A percentile compares a stretch with the other conserved stretches of the same genome.
Evolutionary conservation across 1,284 basidiomycete species (phyloP).

Genomic region (Cryptococcus sp.): DNA sequence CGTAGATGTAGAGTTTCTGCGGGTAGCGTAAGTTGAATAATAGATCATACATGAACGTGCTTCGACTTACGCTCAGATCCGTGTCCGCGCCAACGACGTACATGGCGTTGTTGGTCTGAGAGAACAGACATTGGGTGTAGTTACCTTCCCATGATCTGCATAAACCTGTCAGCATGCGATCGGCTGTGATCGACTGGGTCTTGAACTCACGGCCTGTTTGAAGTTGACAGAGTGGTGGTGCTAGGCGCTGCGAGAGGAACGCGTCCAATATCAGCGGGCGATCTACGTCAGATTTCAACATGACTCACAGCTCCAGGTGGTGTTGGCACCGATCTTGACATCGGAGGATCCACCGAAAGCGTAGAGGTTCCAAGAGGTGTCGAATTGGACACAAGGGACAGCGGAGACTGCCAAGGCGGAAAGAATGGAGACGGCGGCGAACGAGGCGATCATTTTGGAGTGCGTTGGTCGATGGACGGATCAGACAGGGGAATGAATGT

Average conservation of each 20-base stretch:
- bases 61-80: slow-evolving; percentile 58
- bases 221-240: slow-evolving; percentile 34
- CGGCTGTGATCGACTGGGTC: background rate
- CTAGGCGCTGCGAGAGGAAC: slow-evolving; percentile 30
- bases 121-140: slow-evolving; percentile 51
- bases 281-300: background rate
- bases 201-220: slow-evolving; percentile 45
- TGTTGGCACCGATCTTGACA: slow-evolving; percentile 46
- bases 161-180: slow-evolving; percentile 7
- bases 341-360: slow-evolving; percentile 52
- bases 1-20: slow-evolving; percentile 52
- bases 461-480: background rate
- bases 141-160: slow-evolving; percentile 49
- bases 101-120: slow-evolving; percentile 58
- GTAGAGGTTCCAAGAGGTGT: slow-evolving; percentile 49
- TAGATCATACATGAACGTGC: background rate
- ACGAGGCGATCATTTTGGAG: slow-evolving; percentile 11
- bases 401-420: slow-evolving; percentile 34
- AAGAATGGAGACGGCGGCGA: slow-evolving; percentile 24
- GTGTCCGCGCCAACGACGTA: slow-evolving; percentile 76
- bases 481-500: too few species aligned
- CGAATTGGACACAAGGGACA: slow-evolving; percentile 51
- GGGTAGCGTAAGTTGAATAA: background rate
- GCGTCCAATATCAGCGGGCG: too few species aligned
- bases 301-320: slow-evolving; percentile 49